Percentiles rank a stretch among this genome's conserved stretches.
Evolutionary conservation across 2,329 filamentous ascomycete genomes (phyloP).

Genomic region (Penicillium sp.): DNA sequence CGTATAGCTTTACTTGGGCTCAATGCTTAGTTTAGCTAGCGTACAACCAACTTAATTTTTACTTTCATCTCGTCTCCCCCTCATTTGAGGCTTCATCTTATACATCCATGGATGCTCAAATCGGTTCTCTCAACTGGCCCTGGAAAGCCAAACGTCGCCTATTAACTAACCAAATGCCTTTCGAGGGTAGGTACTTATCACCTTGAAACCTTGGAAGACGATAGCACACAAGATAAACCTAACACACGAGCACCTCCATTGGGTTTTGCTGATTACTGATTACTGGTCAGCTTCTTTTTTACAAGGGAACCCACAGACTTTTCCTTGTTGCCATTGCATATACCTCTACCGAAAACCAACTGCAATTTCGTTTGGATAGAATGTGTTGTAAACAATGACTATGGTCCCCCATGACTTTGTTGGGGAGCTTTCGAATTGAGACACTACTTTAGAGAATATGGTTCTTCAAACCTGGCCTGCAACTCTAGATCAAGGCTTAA

Average conservation of each 20-base stretch:
- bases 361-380: background rate
- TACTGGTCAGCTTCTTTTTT: background rate
- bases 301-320: conserved; percentile 7
- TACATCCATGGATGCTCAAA: too few relatives aligned
- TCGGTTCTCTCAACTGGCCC: background rate
- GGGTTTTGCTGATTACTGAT: conserved; percentile 1
- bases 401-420: background rate
- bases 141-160: too few relatives aligned
- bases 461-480: background rate
- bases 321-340: conserved; percentile 4
- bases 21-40: too few relatives aligned
- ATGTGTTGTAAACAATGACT: background rate
- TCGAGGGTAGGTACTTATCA: too few relatives aligned
- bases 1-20: background rate
- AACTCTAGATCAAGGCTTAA: conserved; percentile 1
- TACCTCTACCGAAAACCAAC: conserved; percentile 1
- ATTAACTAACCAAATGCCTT: too few relatives aligned
- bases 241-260: background rate
- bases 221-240: too few relatives aligned
- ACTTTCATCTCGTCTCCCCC: too few relatives aligned
- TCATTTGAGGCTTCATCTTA: too few relatives aligned
- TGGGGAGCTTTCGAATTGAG: background rate
- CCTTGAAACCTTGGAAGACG: too few relatives aligned
- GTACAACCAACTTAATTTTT: too few relatives aligned
- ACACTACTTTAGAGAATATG: background rate